Conservation (phyloP, 139 green algal species). For the Ettlia oleoabundans region DNA sequence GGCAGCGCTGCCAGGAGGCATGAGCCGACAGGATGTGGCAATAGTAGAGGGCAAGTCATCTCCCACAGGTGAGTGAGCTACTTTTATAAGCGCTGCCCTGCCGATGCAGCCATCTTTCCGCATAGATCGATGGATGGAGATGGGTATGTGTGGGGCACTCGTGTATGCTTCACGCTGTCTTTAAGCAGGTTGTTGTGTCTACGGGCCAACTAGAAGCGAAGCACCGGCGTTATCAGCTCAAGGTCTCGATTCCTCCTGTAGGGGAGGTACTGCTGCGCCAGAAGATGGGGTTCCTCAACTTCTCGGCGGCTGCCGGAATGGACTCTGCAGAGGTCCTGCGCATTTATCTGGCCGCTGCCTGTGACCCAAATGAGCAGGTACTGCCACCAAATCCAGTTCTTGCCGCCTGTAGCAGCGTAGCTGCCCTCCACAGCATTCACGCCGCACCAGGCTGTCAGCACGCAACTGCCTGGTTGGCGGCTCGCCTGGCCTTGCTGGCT, state of each 20-base stretch:
- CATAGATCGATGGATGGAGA: too few species aligned
- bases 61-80: conserved; percentile 30
- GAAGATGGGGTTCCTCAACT: conserved; percentile 84
- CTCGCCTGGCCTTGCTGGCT: too few species aligned
- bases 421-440: not conserved
- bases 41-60: conserved; percentile 56
- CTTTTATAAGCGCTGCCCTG: not conserved
- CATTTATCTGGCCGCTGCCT: conserved; percentile 67
- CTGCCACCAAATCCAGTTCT: not conserved
- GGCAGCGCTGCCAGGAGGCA: conserved; percentile 39
- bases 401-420: not conserved
- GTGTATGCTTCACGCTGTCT: too few species aligned
- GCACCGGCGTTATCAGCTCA: too few species aligned
- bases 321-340: conserved; percentile 56
- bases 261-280: conserved; percentile 45
- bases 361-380: conserved; percentile 67
- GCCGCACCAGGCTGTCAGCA: not conserved
- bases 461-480: not conserved
- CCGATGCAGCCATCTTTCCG: too few species aligned
- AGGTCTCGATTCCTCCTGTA: too few species aligned
- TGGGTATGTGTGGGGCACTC: too few species aligned
- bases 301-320: conserved; percentile 60
- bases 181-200: too few species aligned
- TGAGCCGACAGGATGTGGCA: conserved; percentile 50
- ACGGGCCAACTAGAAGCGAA: too few species aligned